A percentile compares a stretch with the other conserved stretches of the same genome.
Conservation (phyloP, 164 flowering plant genomes). For the Aristolochia fimbriata region DNA sequence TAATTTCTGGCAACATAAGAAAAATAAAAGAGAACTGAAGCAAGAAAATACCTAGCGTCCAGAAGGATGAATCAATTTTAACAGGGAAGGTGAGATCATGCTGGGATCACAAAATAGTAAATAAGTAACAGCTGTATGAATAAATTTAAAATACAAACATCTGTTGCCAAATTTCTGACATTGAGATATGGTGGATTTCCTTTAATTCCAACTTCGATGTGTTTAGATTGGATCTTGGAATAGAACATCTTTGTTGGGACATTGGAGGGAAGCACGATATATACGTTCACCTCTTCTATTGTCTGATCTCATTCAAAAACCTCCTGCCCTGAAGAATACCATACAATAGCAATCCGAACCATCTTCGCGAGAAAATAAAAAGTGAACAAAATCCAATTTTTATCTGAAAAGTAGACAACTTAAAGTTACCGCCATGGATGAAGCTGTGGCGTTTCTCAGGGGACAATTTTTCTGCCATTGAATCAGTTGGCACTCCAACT, state of each 20-base stretch:
- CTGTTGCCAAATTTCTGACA: not conserved
- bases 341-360: not conserved
- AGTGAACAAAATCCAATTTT: no score
- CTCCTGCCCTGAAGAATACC: constrained; percentile 45
- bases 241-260: constrained; percentile 62
- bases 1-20: no score
- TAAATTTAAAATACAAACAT: no score
- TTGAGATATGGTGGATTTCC: constrained; percentile 73
- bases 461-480: no score
- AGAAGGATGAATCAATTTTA: constrained; percentile 81
- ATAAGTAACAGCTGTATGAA: constrained; percentile 20
- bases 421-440: no score
- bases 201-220: constrained; percentile 84
- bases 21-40: not conserved
- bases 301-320: constrained; percentile 81
- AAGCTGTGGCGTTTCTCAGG: no score
- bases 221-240: constrained; percentile 72
- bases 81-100: constrained; percentile 68
- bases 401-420: no score
- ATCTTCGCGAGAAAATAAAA: no score
- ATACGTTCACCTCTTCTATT: constrained; percentile 59
- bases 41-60: constrained; percentile 66
- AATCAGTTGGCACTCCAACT: no score
- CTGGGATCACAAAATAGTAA: constrained; percentile 37
- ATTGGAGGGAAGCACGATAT: constrained; percentile 69